Base-by-base conservation (phyloP, 768 basidiomycete genomes). In the Rhizopogon sp. region DNA sequence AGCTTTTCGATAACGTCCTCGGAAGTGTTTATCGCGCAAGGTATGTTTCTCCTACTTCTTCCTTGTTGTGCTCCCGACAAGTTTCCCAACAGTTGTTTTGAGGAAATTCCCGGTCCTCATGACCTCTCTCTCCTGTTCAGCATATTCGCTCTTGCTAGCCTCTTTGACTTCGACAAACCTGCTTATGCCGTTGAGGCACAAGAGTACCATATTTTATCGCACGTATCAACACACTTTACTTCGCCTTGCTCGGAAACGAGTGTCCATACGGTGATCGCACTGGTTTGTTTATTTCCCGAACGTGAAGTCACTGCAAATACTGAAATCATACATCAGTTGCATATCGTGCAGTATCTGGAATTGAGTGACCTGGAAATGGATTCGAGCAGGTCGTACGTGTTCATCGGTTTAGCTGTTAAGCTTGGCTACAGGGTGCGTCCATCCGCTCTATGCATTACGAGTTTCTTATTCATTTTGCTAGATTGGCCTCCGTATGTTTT, bases 181-280 rank as follows among this genome's bases (percentile, higher is more conserved):
- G 71, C 82, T 39, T 79, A 78, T 60, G 73, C 78, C 6, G 63
- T 76, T 13, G 78, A 83, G 52, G 79, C 86, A 7, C 74, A 81
- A 39, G 83, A 85, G 50, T 90, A 83, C 61, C 84, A 82, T 59
- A 70, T 82, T 47, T 68, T 90, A 6, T 74, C 86, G 3, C 76
- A 81, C 1, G 76, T 81, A 2, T 70, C 81, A 2, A 65, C 87
- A 17, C 71, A 73, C 14, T 76, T 81, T 43, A 74, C 77, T 1
- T 77, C 82, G 0, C 68, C 65, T 5, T 64, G 74, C 33, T 63
- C 67, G 8, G 74, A 80, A 17, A 79, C 81, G n/a, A 84, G 85
- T 0, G 65, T 84, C 8, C 67, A 72, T 9, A 74, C 80, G 2
- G 76, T 88, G 5, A 80, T 84, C 57, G 70, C 81, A 13, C 58